Percentiles rank a stretch among this genome's conserved stretches.
These are phyloP conservation scores for Juglanconis sp. DNA, from an alignment of 2,329 filamentous ascomycete species.

Conservation along the genomic window DNA sequence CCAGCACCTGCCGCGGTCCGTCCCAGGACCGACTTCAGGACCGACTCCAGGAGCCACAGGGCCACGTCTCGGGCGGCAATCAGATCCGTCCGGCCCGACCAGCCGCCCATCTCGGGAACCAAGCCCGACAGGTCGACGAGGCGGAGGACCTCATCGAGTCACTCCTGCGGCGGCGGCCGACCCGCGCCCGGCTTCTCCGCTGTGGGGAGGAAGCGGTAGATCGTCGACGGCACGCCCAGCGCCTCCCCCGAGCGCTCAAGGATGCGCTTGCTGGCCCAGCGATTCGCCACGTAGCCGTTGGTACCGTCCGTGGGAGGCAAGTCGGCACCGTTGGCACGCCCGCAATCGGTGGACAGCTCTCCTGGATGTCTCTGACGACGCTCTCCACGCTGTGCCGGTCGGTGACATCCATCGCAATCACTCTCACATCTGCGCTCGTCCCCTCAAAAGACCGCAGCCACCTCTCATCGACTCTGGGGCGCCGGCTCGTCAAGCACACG, in stretches of 20 bases:
- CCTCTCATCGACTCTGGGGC: constrained; percentile 28
- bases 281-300: constrained; percentile 29
- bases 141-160: neutral
- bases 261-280: constrained; percentile 32
- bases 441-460: constrained; percentile 24
- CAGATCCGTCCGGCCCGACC: neutral
- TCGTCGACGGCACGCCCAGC: neutral
- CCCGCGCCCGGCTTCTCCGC: neutral
- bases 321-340: constrained; percentile 19
- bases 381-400: neutral
- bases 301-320: constrained; percentile 16
- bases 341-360: neutral
- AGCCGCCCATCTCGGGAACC: neutral
- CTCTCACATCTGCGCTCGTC: constrained; percentile 14
- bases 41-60: neutral
- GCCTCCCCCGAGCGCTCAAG: constrained; percentile 23
- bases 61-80: neutral
- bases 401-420: constrained; percentile 12
- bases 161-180: neutral
- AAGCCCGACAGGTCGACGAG: neutral
- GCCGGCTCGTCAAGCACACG: constrained; percentile 37
- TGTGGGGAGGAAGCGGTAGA: constrained; percentile 5
- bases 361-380: neutral
- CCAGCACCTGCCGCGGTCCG: neutral
- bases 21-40: neutral